Evolutionary conservation across 176 grass and related monocot species (phyloP), one percentile per base, ranked within the genome.

Genomic region (Eleusine indica): DNA sequence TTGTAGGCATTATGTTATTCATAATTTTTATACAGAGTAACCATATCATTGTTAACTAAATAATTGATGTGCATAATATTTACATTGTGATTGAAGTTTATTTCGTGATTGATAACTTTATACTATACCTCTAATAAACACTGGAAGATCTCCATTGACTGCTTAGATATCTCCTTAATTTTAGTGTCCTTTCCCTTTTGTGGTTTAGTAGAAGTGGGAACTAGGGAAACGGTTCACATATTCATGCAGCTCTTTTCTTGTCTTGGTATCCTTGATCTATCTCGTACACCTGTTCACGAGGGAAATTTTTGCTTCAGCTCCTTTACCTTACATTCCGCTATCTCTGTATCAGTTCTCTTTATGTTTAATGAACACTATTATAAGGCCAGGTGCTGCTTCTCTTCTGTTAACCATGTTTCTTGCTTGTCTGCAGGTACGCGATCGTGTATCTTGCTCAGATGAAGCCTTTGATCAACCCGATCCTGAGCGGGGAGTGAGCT

Each of bases 401-500:
- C 7, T 37, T 35, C 8, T 4, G 0, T 22, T 67, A 57, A 85
- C 5, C 5, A 49, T 72, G 2, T 1, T 17, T 48, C 1, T 60
- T 66, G 3, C 35, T 75, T 68, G 48, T 89, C 30, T 51, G 48
- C 66, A 98, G 95, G 96, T 98, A 93, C 87, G 96, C 96, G 16
- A 98, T 98, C 32, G 96, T 98, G 16, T 98, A 98, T 79, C 93
- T 98, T 77, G 85, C 95, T 1, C 95, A 98, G 85, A 74, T 98
- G 87, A 98, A 98, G 68, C 96, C 96, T 71, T 78, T 98, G 84
- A 95, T 98, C 84, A 92, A 93, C 71, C 93, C 96, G n/a, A 93
- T 98, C 49, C 77, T 93, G 12, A 98, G 89, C n/a, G 96, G 91
- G 28, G 93, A 98, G 88, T 98, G 83, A 98, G 17, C 83, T 52